Evolutionary conservation across 768 basidiomycete species (phyloP).

Genomic region (Leccinum ochraceum): DNA sequence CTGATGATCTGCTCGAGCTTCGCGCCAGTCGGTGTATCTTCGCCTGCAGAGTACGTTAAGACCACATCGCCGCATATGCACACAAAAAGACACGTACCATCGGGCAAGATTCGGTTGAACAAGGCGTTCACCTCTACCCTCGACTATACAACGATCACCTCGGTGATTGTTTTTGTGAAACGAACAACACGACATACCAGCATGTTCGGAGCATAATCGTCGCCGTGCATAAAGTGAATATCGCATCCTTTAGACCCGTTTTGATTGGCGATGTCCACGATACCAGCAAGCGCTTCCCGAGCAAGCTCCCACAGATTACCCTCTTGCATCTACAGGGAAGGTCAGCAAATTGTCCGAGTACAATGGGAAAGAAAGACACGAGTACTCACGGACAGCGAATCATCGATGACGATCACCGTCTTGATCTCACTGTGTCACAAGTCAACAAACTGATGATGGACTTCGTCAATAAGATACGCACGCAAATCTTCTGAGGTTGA

Average conservation of each 20-base stretch:
- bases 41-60: no score
- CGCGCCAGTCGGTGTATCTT: no score
- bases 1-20: no score
- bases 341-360: background rate
- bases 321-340: constrained; percentile 38
- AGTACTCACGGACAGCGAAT: constrained; percentile 38
- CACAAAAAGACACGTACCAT: no score
- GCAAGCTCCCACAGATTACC: constrained; percentile 41
- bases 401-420: constrained; percentile 43
- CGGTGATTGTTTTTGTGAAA: no score
- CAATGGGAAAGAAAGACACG: background rate
- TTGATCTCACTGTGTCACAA: constrained; percentile 36
- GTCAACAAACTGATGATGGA: constrained; percentile 2
- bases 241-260: constrained; percentile 43
- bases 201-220: constrained; percentile 17
- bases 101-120: no score
- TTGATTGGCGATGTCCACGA: constrained; percentile 38
- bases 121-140: no score
- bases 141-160: no score
- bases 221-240: constrained; percentile 43
- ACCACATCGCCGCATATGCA: no score
- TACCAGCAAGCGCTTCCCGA: constrained; percentile 42
- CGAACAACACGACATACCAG: no score
- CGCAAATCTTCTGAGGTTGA: constrained; percentile 1
- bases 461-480: constrained; percentile 17